phyloP scores from a whole-genome alignment of 208 protist genomes.

The Leishmania aethiopica region DNA sequence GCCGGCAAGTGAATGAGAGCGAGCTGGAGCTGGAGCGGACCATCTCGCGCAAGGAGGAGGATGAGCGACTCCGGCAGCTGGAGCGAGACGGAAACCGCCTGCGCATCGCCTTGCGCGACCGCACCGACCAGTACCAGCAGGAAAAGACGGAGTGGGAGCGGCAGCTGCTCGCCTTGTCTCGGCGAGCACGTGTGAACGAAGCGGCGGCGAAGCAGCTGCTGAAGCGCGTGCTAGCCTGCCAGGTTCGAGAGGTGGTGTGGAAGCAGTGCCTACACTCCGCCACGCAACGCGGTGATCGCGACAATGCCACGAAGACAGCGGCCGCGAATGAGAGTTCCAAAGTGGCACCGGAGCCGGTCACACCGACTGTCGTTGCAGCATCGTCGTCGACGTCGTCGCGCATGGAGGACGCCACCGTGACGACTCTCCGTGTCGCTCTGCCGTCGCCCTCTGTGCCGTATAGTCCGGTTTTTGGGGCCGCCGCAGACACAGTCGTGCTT shows the following conservation, averaged over 20 bases:
- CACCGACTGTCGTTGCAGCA: neutral
- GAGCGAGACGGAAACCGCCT: constrained; percentile 57
- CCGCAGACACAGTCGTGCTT: constrained; percentile 16
- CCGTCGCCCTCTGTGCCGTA: neutral
- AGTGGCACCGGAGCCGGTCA: neutral
- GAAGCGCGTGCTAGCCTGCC: constrained; percentile 19
- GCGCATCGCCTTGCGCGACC: constrained; percentile 44
- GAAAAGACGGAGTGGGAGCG: constrained; percentile 28
- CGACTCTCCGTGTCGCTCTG: too few species aligned
- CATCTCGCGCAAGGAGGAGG: constrained; percentile 34
- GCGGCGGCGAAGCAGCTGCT: constrained; percentile 35
- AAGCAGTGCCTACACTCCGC: constrained; percentile 15
- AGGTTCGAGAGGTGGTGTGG: constrained; percentile 26
- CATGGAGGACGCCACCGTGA: too few species aligned
- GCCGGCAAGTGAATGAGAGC: constrained; percentile 65
- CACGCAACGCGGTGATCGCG: neutral
- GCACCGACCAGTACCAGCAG: constrained; percentile 22
- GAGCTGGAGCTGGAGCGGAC: constrained; percentile 57
- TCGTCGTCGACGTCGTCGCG: neutral
- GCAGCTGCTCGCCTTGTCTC: constrained; percentile 5
- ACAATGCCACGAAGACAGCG: neutral
- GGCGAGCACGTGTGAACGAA: constrained; percentile 31
- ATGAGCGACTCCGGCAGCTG: constrained; percentile 38
- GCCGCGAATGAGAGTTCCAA: neutral
- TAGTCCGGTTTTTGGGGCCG: neutral